Percentiles rank a stretch among this genome's conserved stretches.
phyloP scores from a whole-genome alignment of 257 asterid genomes.

The Primulina tabacum region DNA sequence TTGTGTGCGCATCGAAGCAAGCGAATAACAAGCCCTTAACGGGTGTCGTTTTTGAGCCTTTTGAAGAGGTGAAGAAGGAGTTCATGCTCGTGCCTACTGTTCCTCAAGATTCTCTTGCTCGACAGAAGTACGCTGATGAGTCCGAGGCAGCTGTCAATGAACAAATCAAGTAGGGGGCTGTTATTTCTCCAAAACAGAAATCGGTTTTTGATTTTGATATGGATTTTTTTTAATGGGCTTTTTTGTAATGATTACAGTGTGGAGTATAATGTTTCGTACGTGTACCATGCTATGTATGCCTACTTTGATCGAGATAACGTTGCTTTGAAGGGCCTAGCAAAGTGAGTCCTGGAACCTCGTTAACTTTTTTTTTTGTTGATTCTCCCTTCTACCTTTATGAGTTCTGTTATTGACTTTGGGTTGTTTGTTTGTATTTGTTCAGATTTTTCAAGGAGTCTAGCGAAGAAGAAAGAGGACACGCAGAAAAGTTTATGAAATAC shows the following conservation, averaged over 20 bases:
- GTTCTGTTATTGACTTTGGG: neutral
- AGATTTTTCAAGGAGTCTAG: conserved; percentile 87
- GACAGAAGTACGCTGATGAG: conserved; percentile 57
- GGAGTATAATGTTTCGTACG: conserved; percentile 81
- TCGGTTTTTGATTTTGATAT: neutral
- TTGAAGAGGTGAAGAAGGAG: conserved; percentile 90
- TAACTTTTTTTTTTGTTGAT: neutral
- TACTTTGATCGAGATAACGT: conserved; percentile 82
- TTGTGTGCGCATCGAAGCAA: conserved; percentile 51
- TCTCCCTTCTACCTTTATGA: neutral
- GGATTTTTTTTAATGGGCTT: neutral
- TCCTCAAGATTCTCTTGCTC: conserved; percentile 69
- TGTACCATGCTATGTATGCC: conserved; percentile 78
- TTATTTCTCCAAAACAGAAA: neutral
- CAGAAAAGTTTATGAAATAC: conserved; percentile 74
- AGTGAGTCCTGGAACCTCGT: conserved; percentile 33
- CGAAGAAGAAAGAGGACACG: conserved; percentile 70
- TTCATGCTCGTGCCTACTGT: conserved; percentile 61
- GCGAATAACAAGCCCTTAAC: conserved; percentile 56
- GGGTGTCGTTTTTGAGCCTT: conserved; percentile 86
- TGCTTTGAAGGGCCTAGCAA: conserved; percentile 84
- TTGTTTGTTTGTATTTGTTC: neutral
- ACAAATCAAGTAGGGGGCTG: conserved; percentile 69
- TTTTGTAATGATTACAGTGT: conserved; percentile 44
- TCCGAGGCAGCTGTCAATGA: conserved; percentile 75